A percentile compares a stretch with the other conserved stretches of the same genome.
Evolutionary conservation across 2,329 filamentous ascomycete species (phyloP).

Genomic region (Colletotrichum sp.): DNA sequence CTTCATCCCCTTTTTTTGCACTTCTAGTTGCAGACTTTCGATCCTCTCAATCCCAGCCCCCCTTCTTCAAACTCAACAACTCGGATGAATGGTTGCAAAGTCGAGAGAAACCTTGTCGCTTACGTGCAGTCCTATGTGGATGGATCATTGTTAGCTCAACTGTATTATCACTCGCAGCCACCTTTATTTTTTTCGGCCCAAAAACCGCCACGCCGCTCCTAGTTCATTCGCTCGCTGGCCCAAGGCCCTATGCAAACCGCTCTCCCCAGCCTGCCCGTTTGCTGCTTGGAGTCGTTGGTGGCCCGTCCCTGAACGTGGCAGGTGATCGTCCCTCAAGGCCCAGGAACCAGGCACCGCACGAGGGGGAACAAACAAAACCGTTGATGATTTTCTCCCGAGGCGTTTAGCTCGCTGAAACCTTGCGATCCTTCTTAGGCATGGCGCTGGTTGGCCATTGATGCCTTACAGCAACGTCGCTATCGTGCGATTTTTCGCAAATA

Average conservation of each 20-base stretch:
- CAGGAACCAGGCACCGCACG: conserved; percentile 1
- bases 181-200: conserved; percentile 1
- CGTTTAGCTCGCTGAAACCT: neutral
- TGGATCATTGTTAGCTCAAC: neutral
- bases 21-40: neutral
- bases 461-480: neutral
- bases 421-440: neutral
- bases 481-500: neutral
- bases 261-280: neutral
- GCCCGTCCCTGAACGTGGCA: neutral
- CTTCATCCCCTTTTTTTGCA: neutral
- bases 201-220: neutral
- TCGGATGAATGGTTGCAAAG: neutral
- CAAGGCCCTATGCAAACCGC: neutral
- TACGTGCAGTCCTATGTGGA: neutral
- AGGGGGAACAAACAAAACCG: neutral
- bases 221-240: neutral
- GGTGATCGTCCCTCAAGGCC: conserved; percentile 4
- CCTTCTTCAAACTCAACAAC: neutral
- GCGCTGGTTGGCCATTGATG: neutral
- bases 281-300: neutral
- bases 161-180: neutral
- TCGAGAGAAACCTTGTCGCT: neutral
- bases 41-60: neutral
- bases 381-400: neutral